Conservation (phyloP, 768 basidiomycete genomes). For the Trametes cingulata region DNA sequence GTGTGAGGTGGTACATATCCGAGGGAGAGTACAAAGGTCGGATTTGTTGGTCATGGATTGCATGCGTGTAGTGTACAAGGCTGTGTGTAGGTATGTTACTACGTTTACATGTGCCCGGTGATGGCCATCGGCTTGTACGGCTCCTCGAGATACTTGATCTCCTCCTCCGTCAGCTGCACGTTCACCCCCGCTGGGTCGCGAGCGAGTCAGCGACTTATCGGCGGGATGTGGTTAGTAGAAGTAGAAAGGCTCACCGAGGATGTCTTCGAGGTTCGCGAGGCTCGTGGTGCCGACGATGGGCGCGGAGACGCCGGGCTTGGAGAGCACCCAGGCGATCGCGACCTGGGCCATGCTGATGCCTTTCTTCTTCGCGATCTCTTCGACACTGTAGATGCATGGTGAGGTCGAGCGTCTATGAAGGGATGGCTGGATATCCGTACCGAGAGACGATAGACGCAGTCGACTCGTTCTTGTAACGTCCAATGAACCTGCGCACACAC, state of each 20-base stretch:
- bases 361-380: conserved; percentile 43
- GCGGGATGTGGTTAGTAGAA: too few relatives aligned
- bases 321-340: conserved; percentile 37
- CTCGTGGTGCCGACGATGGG: conserved; percentile 36
- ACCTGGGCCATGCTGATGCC: conserved; percentile 39
- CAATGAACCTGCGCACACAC: neutral
- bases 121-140: conserved; percentile 49
- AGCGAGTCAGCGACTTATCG: too few relatives aligned
- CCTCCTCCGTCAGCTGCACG: conserved; percentile 53
- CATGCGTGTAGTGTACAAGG: too few relatives aligned
- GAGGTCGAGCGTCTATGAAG: neutral
- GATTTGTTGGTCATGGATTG: too few relatives aligned
- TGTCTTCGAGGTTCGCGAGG: conserved; percentile 39
- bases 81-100: too few relatives aligned
- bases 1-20: too few relatives aligned
- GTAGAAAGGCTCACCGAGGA: conserved; percentile 28
- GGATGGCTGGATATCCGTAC: neutral
- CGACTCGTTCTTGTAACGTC: conserved; percentile 5
- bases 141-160: conserved; percentile 56
- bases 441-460: conserved; percentile 40
- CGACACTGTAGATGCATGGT: conserved; percentile 27
- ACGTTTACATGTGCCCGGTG: neutral
- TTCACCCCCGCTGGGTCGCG: conserved; percentile 42
- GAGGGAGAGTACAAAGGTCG: too few relatives aligned
- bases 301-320: conserved; percentile 28